These are phyloP conservation scores for Hevea brasiliensis DNA, from an alignment of 345 rosid species.

Conservation along the genomic window DNA sequence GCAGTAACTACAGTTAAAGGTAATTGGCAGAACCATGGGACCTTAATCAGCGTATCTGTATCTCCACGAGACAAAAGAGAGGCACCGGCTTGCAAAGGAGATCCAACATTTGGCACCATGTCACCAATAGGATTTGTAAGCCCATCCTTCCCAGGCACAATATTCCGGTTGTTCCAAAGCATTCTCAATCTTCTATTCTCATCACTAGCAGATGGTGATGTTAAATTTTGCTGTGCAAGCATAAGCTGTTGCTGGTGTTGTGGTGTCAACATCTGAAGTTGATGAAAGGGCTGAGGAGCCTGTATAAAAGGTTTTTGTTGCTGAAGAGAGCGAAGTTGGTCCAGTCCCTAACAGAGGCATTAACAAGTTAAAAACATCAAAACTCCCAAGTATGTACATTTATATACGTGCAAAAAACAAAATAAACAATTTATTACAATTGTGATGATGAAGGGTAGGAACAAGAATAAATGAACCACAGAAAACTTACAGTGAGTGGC, in stretches of 20 bases:
- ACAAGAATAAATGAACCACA: neutral
- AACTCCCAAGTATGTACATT: neutral
- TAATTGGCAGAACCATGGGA: slow-evolving; percentile 21
- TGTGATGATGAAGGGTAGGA: neutral
- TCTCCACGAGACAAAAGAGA: slow-evolving; percentile 58
- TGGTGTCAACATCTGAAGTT: slow-evolving; percentile 82
- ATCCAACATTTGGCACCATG: slow-evolving; percentile 63
- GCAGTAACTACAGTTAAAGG: neutral
- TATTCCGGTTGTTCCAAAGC: slow-evolving; percentile 61
- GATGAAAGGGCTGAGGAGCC: slow-evolving; percentile 84
- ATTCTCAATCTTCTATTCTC: slow-evolving; percentile 77
- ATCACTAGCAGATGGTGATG: slow-evolving; percentile 72
- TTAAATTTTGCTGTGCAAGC: slow-evolving; percentile 83
- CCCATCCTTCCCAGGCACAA: slow-evolving; percentile 72
- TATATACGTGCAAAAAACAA: no score
- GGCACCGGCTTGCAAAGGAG: slow-evolving; percentile 67
- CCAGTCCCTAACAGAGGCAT: slow-evolving; percentile 54
- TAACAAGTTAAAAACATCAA: slow-evolving; percentile 18
- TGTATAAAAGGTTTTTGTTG: slow-evolving; percentile 88
- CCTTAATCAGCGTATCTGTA: slow-evolving; percentile 68
- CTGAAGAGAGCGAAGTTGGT: slow-evolving; percentile 73
- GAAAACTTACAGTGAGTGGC: slow-evolving; percentile 82
- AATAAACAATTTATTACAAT: neutral
- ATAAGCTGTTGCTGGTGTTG: slow-evolving; percentile 96
- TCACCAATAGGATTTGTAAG: slow-evolving; percentile 69